Evolutionary conservation across 139 green algal species (phyloP).

Genomic region (Auxenochlorella protothecoides): DNA sequence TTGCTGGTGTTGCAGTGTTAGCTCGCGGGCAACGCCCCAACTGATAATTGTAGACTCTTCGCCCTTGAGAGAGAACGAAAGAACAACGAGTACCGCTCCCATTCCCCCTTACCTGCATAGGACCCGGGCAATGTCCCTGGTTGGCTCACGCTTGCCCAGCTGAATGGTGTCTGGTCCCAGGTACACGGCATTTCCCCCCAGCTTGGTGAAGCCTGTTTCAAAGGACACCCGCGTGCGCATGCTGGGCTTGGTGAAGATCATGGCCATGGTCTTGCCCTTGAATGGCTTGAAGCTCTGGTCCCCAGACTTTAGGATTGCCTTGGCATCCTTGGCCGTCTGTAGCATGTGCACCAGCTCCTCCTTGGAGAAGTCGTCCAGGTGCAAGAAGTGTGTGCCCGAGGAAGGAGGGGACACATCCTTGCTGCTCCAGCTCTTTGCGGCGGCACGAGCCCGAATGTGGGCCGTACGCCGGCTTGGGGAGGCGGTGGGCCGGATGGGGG

Average conservation of each 20-base stretch:
- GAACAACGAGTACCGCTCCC: neutral
- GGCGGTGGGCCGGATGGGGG: too few species aligned
- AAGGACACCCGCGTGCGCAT: conserved; percentile 95
- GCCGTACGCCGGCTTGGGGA: too few species aligned
- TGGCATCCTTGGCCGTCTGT: conserved; percentile 60
- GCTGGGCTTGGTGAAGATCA: conserved; percentile 99
- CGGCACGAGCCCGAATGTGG: too few species aligned
- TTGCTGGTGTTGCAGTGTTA: neutral
- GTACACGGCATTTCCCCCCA: conserved; percentile 92
- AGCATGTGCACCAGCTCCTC: conserved; percentile 85
- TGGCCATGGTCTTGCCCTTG: conserved; percentile 83
- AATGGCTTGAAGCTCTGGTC: conserved; percentile 86
- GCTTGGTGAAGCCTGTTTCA: conserved; percentile 89
- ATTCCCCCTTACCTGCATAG: conserved; percentile 31
- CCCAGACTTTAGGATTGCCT: conserved; percentile 63
- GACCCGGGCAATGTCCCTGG: conserved; percentile 89
- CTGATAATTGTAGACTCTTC: too few species aligned
- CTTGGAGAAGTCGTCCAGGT: conserved; percentile 90
- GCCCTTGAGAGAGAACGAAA: neutral
- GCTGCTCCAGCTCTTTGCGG: neutral
- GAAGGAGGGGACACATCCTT: conserved; percentile 3
- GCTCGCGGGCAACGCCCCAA: too few species aligned
- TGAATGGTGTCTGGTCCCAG: conserved; percentile 89
- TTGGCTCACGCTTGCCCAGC: conserved; percentile 91
- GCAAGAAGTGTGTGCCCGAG: conserved; percentile 31